These are phyloP conservation scores for Handroanthus guayacan DNA, from an alignment of 257 asterid species.

Conservation along the genomic window DNA sequence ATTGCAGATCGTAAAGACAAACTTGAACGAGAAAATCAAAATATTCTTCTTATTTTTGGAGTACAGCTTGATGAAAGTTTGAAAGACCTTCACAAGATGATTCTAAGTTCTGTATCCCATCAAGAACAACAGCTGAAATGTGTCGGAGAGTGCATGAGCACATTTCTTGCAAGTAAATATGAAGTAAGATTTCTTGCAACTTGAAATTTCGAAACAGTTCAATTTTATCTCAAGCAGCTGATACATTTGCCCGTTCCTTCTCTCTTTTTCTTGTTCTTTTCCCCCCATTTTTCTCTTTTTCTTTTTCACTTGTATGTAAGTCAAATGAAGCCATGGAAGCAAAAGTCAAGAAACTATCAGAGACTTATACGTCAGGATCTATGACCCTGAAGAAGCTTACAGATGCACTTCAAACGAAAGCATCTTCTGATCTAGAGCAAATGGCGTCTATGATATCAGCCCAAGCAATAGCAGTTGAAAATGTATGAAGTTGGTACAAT, in stretches of 20 bases:
- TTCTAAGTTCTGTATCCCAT: constrained; percentile 63
- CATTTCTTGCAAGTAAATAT: constrained; percentile 67
- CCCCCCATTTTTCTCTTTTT: too few relatives aligned
- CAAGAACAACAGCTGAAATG: constrained; percentile 71
- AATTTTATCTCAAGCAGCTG: constrained; percentile 31
- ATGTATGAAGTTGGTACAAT: constrained; percentile 48
- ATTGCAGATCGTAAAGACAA: constrained; percentile 74
- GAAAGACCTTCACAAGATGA: constrained; percentile 65
- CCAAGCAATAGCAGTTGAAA: constrained; percentile 62
- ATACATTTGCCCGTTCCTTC: constrained; percentile 26
- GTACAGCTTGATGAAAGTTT: constrained; percentile 65
- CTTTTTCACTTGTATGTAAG: constrained; percentile 35
- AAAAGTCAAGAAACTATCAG: constrained; percentile 61
- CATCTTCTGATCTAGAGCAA: constrained; percentile 65
- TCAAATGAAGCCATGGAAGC: constrained; percentile 66
- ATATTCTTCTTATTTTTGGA: constrained; percentile 63
- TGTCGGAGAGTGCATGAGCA: constrained; percentile 54
- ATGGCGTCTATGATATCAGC: constrained; percentile 53
- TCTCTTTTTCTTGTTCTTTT: too few relatives aligned
- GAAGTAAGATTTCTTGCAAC: constrained; percentile 51
- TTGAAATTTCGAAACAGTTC: background rate
- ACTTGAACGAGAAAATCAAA: constrained; percentile 71
- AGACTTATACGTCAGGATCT: constrained; percentile 60
- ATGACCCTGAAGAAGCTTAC: constrained; percentile 52
- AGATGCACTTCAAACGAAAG: constrained; percentile 54